These are phyloP conservation scores for Ashbya aceris DNA, from an alignment of 1,139 yeast genomes.

Conservation along the genomic window DNA sequence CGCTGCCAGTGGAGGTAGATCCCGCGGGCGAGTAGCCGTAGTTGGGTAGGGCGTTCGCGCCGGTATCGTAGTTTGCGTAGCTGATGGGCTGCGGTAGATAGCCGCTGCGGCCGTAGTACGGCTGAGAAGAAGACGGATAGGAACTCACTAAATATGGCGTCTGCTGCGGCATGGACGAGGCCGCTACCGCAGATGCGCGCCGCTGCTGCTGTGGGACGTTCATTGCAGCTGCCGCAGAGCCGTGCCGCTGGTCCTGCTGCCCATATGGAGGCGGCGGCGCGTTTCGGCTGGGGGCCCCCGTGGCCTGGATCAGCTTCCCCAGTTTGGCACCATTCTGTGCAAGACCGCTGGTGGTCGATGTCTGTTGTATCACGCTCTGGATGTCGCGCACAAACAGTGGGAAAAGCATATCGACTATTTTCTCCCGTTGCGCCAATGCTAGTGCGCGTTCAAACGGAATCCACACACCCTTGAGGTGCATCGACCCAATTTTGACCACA, in stretches of 20 bases:
- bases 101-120: background rate
- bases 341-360: conserved; percentile 13
- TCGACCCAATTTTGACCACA: conserved; percentile 92
- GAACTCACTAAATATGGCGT: conserved; percentile 8
- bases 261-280: conserved; percentile 1
- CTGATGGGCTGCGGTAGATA: conserved; percentile 1
- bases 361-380: conserved; percentile 49
- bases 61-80: background rate
- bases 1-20: background rate
- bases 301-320: conserved; percentile 5
- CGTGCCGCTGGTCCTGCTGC: conserved; percentile 6
- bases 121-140: conserved; percentile 5
- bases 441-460: conserved; percentile 91
- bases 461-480: conserved; percentile 98
- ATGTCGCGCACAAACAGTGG: conserved; percentile 86
- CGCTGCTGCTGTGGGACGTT: background rate
- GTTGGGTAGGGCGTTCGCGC: background rate
- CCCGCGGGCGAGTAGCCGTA: conserved; percentile 2
- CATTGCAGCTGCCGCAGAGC: too few species aligned
- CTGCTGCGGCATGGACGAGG: conserved; percentile 26
- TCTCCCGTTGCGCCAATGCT: conserved; percentile 84
- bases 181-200: conserved; percentile 59
- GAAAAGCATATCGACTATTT: conserved; percentile 74
- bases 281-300: conserved; percentile 7
- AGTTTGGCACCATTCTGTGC: conserved; percentile 5